Conservation (phyloP, 2,329 filamentous ascomycete genomes). For the Gnomoniopsis sp. region DNA sequence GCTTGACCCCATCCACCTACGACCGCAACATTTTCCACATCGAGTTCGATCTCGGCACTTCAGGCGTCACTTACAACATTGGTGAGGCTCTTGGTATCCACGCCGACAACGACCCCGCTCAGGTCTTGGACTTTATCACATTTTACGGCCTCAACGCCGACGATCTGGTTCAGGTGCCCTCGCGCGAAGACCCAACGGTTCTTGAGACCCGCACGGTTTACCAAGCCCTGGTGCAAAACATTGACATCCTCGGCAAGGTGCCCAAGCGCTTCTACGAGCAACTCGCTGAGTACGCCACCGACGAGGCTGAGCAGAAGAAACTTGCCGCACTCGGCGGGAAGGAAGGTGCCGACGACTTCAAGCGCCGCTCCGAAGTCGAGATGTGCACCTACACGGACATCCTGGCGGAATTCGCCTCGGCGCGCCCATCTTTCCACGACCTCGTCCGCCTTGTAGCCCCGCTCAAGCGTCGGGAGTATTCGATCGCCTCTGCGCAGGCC, state of each 20-base stretch:
- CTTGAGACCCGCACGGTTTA: conserved; percentile 89
- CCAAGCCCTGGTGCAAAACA: conserved; percentile 85
- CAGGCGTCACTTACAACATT: conserved; percentile 92
- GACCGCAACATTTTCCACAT: conserved; percentile 99
- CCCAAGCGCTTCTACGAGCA: conserved; percentile 98
- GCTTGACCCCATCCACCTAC: conserved; percentile 82
- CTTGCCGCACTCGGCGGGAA: conserved; percentile 73
- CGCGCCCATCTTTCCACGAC: conserved; percentile 83
- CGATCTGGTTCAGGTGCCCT: conserved; percentile 86
- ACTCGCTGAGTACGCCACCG: conserved; percentile 78
- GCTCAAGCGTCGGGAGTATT: conserved; percentile 96
- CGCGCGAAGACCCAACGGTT: conserved; percentile 70
- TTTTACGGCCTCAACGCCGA: conserved; percentile 82
- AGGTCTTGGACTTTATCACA: conserved; percentile 82
- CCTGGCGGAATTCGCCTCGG: conserved; percentile 83
- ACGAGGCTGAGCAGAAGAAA: conserved; percentile 77
- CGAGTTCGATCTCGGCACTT: conserved; percentile 90
- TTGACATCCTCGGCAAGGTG: conserved; percentile 95
- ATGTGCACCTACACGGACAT: conserved; percentile 89
- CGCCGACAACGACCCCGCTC: conserved; percentile 80
- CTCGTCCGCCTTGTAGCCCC: conserved; percentile 83
- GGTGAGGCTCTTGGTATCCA: conserved; percentile 96
- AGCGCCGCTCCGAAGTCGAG: conserved; percentile 86
- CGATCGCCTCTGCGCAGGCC: conserved; percentile 95
- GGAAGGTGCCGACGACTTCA: conserved; percentile 85